Evolutionary conservation across 768 basidiomycete species (phyloP).

Genomic region (Podaxis carcinomalis): DNA sequence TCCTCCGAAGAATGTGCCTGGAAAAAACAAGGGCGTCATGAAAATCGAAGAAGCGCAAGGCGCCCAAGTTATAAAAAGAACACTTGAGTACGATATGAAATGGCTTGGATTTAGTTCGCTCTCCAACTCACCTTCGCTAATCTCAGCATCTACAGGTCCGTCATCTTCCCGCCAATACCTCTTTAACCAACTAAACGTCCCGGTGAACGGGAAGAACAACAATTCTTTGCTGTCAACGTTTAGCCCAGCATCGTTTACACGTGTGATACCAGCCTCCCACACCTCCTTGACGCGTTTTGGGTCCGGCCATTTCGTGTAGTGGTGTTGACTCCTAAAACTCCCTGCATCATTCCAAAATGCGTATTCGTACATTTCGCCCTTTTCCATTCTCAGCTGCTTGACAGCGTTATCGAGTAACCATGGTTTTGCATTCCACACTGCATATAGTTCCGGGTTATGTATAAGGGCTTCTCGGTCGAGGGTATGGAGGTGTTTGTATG

Average conservation of each 20-base stretch:
- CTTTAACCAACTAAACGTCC: slow-evolving; percentile 26
- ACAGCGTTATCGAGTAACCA: slow-evolving; percentile 43
- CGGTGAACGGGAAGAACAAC: slow-evolving; percentile 43
- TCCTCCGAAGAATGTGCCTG: slow-evolving; percentile 61
- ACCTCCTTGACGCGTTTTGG: slow-evolving; percentile 32
- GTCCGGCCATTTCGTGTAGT: slow-evolving; percentile 47
- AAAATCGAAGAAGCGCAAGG: background rate
- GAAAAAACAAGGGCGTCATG: background rate
- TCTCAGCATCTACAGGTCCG: slow-evolving; percentile 47
- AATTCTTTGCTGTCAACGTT: slow-evolving; percentile 29
- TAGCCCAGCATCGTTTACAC: slow-evolving; percentile 14
- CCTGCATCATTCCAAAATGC: slow-evolving; percentile 59
- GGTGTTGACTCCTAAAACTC: slow-evolving; percentile 41
- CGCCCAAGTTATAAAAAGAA: background rate
- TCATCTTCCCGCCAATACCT: slow-evolving; percentile 37
- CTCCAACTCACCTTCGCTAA: slow-evolving; percentile 43
- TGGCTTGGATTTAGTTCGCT: no score
- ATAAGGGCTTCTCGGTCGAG: slow-evolving; percentile 38
- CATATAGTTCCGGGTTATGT: slow-evolving; percentile 48
- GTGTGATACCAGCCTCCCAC: slow-evolving; percentile 30
- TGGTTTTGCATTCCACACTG: slow-evolving; percentile 53
- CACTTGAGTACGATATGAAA: background rate
- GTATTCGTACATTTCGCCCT: slow-evolving; percentile 40
- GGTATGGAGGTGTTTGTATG: slow-evolving; percentile 38
- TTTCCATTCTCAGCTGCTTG: slow-evolving; percentile 16